Evolutionary conservation across 1,284 basidiomycete genomes (phyloP).

Genomic region (Cryptococcus hybrid): DNA sequence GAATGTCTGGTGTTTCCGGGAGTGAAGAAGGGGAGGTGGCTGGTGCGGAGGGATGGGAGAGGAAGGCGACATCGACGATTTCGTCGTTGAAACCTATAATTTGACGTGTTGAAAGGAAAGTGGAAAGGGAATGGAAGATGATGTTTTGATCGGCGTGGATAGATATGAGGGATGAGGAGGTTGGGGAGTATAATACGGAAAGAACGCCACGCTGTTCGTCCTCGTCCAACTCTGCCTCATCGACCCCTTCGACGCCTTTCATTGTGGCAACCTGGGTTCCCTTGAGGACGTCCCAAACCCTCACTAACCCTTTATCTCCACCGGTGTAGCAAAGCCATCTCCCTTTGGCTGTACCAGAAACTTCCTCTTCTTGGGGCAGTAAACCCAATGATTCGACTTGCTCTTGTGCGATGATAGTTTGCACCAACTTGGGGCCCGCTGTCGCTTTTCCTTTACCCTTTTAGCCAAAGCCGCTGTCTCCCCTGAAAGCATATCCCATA

Average conservation of each 20-base stretch:
- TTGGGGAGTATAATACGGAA: slow-evolving; percentile 57
- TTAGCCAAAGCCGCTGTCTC: slow-evolving; percentile 30
- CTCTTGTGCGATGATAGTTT: slow-evolving; percentile 82
- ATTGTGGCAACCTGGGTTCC: slow-evolving; percentile 65
- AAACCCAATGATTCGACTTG: slow-evolving; percentile 80
- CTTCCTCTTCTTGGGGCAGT: slow-evolving; percentile 51
- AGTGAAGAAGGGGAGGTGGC: slow-evolving; percentile 6
- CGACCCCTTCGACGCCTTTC: slow-evolving; percentile 50
- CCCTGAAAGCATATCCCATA: slow-evolving; percentile 70
- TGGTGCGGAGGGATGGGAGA: slow-evolving; percentile 50
- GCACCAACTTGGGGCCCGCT: slow-evolving; percentile 62
- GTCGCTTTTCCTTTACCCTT: slow-evolving; percentile 57
- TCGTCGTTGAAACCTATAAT: slow-evolving; percentile 98
- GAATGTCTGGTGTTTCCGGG: background rate
- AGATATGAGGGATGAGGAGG: slow-evolving; percentile 69
- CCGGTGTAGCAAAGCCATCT: slow-evolving; percentile 74
- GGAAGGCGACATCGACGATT: slow-evolving; percentile 83
- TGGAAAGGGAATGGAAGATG: slow-evolving; percentile 73
- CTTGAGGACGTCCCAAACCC: slow-evolving; percentile 74
- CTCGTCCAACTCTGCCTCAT: slow-evolving; percentile 58
- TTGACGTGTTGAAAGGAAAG: slow-evolving; percentile 68
- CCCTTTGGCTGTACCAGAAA: slow-evolving; percentile 37
- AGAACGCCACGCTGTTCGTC: slow-evolving; percentile 62
- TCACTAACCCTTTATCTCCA: slow-evolving; percentile 79
- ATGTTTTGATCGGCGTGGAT: slow-evolving; percentile 97